Evolutionary conservation across 306 rosid genomes (phyloP).

Genomic region (Corylus heterophylla): DNA sequence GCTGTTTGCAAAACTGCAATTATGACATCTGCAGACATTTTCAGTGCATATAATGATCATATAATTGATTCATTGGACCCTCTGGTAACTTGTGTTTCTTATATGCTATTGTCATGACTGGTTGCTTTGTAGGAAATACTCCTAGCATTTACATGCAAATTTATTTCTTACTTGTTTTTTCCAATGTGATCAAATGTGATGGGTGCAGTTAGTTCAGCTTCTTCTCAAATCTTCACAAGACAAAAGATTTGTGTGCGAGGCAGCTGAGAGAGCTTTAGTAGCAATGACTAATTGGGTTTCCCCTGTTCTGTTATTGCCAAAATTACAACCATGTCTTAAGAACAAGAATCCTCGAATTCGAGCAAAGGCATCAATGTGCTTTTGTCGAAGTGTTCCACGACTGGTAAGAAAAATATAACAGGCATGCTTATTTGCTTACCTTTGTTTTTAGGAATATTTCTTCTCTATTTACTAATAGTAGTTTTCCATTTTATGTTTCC

Average conservation of each 20-base stretch:
- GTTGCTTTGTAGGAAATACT: constrained; percentile 21
- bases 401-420: constrained; percentile 56
- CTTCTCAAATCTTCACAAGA: constrained; percentile 98
- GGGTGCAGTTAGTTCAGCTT: constrained; percentile 83
- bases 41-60: constrained; percentile 68
- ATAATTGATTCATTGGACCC: constrained; percentile 85
- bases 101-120: constrained; percentile 10
- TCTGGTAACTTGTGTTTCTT: constrained; percentile 55
- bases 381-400: constrained; percentile 82
- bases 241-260: constrained; percentile 97
- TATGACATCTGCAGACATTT: constrained; percentile 94
- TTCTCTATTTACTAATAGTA: background rate
- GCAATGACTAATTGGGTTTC: constrained; percentile 82
- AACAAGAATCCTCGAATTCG: constrained; percentile 86
- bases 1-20: constrained; percentile 98
- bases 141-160: constrained; percentile 11
- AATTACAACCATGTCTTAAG: constrained; percentile 84
- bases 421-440: constrained; percentile 17
- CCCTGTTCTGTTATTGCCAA: constrained; percentile 75
- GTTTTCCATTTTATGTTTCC: background rate
- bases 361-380: constrained; percentile 90
- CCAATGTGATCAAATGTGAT: constrained; percentile 28
- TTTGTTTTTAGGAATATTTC: background rate
- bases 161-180: constrained; percentile 9
- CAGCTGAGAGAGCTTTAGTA: constrained; percentile 89